Base-by-base conservation (phyloP, 257 asterid species). In the Forsythia suspensa region DNA sequence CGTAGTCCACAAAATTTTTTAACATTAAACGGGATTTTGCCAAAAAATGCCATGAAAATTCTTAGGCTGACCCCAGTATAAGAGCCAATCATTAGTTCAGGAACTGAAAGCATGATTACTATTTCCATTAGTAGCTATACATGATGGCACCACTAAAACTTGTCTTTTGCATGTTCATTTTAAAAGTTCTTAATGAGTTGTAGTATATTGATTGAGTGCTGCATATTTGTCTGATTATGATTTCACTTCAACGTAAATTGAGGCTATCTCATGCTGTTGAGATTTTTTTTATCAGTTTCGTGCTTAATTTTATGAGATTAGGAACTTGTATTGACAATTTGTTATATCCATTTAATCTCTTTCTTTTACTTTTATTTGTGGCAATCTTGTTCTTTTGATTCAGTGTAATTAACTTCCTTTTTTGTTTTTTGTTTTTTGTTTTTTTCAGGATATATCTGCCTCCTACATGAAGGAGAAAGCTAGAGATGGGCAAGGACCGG, bases 361-460 rank as follows among this genome's bases (percentile, higher is more conserved):
- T 75, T 38, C 3, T 36, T 15, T 21, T 29, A 4, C 68, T 57
- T 13, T 48, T 6, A 20, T 4, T 52, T 51, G 8, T 7, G 15
- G 39, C 40, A 42, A 11, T 38, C 41, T 44, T 6, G 38, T 29
- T 74, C 69, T 24, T 70, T 5, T 42, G 7, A 38, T 70, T 12
- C 69, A 63, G 37, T 10, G 70, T 63, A 24, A 29, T 63, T 63
- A 29, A 24, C 39, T 21, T 63, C 3, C 18, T 5, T 6, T 57
- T 57, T 13, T 48, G n/a, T 75, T 38, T 41, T 84, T n/a, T 52
- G 51, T 24, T 52, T 75, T 48, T 72, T 81, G 46, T 48, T 69
- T 43, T 21, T 63, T 40, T 63, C 81, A 89, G 91, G 89, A 87
- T 68, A 59, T 48, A 59, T 73, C 85, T 42, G 81, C 85, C 63